A percentile compares a stretch with the other conserved stretches of the same genome.
These are phyloP conservation scores for Pythium oligandrum DNA, from an alignment of 352 stramenopile genomes.

Conservation along the genomic window DNA sequence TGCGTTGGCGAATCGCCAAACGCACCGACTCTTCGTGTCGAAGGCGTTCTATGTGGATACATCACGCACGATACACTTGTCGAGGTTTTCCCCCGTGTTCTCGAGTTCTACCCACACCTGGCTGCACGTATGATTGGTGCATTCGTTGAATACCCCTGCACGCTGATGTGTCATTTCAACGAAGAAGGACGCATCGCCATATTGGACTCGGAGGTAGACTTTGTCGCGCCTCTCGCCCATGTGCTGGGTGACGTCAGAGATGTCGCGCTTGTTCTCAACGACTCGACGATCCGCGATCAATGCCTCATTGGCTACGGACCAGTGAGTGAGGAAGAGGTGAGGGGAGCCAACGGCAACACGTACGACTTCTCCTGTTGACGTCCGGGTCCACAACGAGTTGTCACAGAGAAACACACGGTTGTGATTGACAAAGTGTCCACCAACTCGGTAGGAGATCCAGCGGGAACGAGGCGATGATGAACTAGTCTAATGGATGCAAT, in stretches of 20 bases:
- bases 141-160: slow-evolving; percentile 19
- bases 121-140: slow-evolving; percentile 9
- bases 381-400: no score
- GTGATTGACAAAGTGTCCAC: no score
- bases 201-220: slow-evolving; percentile 19
- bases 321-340: no score
- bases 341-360: no score
- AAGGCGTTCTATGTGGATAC: slow-evolving; percentile 8
- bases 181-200: slow-evolving; percentile 6
- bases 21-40: slow-evolving; percentile 4
- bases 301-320: no score
- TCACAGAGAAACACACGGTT: no score
- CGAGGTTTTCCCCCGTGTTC: slow-evolving; percentile 12
- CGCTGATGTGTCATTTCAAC: slow-evolving; percentile 15
- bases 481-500: no score
- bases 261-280: slow-evolving; percentile 1
- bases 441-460: no score
- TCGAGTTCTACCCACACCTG: neutral
- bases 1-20: neutral
- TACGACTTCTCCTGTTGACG: no score
- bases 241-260: slow-evolving; percentile 11
- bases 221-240: slow-evolving; percentile 8
- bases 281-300: neutral
- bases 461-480: no score
- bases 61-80: slow-evolving; percentile 15